Evolutionary conservation across 768 basidiomycete species (phyloP).

Genomic region (Lactarius pseudohatsudake): DNA sequence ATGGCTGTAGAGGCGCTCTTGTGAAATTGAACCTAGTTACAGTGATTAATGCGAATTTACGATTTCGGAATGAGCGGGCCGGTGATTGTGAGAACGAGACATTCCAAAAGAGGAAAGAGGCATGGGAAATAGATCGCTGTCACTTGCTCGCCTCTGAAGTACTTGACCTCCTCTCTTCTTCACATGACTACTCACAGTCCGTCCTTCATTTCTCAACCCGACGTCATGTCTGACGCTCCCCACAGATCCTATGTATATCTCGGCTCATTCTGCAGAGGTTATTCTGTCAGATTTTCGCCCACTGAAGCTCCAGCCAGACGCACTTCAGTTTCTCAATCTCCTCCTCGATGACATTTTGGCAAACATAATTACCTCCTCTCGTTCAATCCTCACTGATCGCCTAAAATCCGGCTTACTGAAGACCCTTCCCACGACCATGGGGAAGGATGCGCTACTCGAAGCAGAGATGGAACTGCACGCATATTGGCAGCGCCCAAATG

Average conservation of each 20-base stretch:
- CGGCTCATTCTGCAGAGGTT: slow-evolving; percentile 80
- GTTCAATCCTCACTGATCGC: slow-evolving; percentile 70
- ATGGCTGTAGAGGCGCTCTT: slow-evolving; percentile 15
- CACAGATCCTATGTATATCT: slow-evolving; percentile 75
- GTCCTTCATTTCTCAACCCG: not conserved
- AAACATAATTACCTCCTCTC: slow-evolving; percentile 62
- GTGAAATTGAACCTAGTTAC: slow-evolving; percentile 1
- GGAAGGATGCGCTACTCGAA: slow-evolving; percentile 89
- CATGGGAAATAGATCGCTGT: not conserved
- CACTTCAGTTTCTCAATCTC: slow-evolving; percentile 77
- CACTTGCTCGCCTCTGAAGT: not conserved
- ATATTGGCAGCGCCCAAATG: slow-evolving; percentile 75
- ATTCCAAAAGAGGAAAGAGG: not conserved
- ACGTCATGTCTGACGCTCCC: slow-evolving; percentile 1
- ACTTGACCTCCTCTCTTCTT: not conserved
- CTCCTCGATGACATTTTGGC: slow-evolving; percentile 83
- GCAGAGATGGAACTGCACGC: slow-evolving; percentile 91
- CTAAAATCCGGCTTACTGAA: slow-evolving; percentile 70
- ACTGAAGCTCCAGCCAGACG: slow-evolving; percentile 78
- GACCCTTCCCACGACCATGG: slow-evolving; percentile 75
- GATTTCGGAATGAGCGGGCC: not conserved
- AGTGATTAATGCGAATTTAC: not conserved
- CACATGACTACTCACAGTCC: not conserved
- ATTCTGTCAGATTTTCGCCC: slow-evolving; percentile 91
- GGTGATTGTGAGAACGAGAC: not conserved